Evolutionary conservation across 768 basidiomycete species (phyloP), one percentile per base, ranked within the genome.

Genomic region (Exsudoporus frostii): DNA sequence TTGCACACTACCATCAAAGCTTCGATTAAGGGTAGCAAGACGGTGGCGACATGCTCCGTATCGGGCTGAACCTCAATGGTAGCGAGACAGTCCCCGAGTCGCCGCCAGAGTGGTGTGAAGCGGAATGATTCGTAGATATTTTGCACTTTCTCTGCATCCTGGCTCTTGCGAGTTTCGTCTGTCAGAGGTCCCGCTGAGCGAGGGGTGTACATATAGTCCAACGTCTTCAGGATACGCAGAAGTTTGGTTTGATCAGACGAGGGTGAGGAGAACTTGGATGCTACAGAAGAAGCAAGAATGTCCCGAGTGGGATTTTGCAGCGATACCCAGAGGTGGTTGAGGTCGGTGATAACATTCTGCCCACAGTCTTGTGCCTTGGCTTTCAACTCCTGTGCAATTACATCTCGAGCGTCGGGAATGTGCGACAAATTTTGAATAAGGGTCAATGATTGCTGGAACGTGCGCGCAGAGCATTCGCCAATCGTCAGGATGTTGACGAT

Each of bases 1-100:
- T 97, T 97, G 81, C 92, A 97, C 36, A 99, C 92, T 1, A 99
- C 94, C 96, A 99, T 98, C 55, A 99, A 74, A 2, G 95, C 83
- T 70, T 99, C 97, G 54, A 99, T 97, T 43, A 98, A 77, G 11
- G 97, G 97, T 30, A 99, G 76, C 2, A 99, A 77, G 14, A 98
- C 92, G 2, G 90, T 95, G 5, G 92, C 92, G 45, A 96, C 84
- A 66, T 97, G 90, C 52, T 91, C 90, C 39, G 85, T 83, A 56
- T 90, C 85, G 0, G 86, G 75, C 53, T 85, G 84, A 56, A 86
- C 84, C 64, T 92, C 91, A 54, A 98, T 86, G 48, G 86, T 75
- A 3, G 82, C 82, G 37, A 99, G 77, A 64, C 95, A 96, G 57
- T 91, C 88, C n/a, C 95, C 88, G 4, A 99, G 79, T 34, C 86